Percentiles rank a stretch among this genome's conserved stretches.
These are phyloP conservation scores for Annulohypoxylon nitens DNA, from an alignment of 495 filamentous ascomycete species.

Conservation along the genomic window DNA sequence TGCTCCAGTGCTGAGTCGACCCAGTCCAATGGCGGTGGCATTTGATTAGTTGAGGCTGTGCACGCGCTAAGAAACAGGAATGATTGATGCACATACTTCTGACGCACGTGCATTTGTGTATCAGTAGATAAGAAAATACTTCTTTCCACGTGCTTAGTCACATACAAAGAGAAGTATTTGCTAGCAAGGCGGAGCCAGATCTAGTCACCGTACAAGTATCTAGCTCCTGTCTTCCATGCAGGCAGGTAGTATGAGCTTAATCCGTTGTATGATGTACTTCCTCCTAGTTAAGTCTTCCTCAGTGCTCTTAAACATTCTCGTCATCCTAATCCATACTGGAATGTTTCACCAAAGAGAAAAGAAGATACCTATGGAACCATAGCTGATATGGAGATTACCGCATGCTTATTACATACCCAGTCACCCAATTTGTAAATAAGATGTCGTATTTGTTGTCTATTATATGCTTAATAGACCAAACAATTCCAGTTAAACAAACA, in stretches of 20 bases:
- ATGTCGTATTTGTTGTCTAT: not conserved
- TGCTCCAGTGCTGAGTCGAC: slow-evolving; percentile 29
- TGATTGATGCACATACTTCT: slow-evolving; percentile 33
- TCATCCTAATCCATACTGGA: slow-evolving; percentile 5
- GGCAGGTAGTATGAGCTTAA: not conserved
- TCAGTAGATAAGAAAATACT: slow-evolving; percentile 15
- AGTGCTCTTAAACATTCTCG: slow-evolving; percentile 7
- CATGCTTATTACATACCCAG: not conserved
- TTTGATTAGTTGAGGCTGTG: slow-evolving; percentile 43
- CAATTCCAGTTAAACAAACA: not conserved
- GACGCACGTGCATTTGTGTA: slow-evolving; percentile 5
- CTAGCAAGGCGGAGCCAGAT: not conserved
- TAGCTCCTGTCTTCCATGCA: not conserved
- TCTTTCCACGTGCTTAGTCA: not conserved
- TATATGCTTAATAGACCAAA: not conserved
- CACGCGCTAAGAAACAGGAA: slow-evolving; percentile 44
- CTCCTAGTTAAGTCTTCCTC: slow-evolving; percentile 1
- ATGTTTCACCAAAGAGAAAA: slow-evolving; percentile 10
- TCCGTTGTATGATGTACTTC: not conserved
- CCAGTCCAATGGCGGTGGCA: slow-evolving; percentile 25
- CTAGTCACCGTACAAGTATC: not conserved
- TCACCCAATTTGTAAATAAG: slow-evolving; percentile 3
- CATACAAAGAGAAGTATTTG: not conserved
- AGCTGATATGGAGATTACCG: not conserved
- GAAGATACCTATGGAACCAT: not conserved